phyloP scores from a whole-genome alignment of 2,329 filamentous ascomycete genomes.

The Colletotrichum sp. region DNA sequence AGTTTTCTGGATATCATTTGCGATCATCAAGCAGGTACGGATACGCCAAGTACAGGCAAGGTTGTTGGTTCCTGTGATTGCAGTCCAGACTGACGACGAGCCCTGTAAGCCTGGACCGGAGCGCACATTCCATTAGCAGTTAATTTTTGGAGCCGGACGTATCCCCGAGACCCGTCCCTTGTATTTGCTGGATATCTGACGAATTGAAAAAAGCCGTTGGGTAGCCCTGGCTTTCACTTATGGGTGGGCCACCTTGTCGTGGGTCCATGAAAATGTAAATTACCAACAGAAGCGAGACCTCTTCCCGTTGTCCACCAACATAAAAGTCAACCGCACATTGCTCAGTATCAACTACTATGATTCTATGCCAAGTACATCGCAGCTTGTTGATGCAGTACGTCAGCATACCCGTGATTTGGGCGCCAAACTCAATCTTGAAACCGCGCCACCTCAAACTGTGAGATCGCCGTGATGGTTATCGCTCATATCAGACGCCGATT shows the following conservation, averaged over 20 bases:
- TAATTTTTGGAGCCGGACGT: not conserved
- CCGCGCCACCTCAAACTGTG: not conserved
- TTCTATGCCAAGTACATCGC: rapidly evolving
- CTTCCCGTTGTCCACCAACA: not conserved
- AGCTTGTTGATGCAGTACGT: not conserved
- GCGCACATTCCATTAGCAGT: not conserved
- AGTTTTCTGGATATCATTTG: too few species aligned
- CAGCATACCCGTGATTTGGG: not conserved
- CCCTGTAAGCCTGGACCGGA: not conserved
- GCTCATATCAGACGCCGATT: not conserved
- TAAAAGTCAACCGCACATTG: rapidly evolving
- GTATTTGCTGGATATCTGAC: not conserved
- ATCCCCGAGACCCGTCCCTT: not conserved
- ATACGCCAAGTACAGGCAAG: not conserved
- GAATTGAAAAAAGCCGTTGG: not conserved
- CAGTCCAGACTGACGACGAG: not conserved
- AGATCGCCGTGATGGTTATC: not conserved
- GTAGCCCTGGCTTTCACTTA: not conserved
- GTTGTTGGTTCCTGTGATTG: not conserved
- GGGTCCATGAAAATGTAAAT: not conserved
- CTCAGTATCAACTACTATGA: not conserved
- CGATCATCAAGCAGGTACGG: not conserved
- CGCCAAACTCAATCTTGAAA: not conserved
- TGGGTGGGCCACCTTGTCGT: not conserved
- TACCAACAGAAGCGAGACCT: not conserved